Evolutionary conservation across 495 filamentous ascomycete genomes (phyloP), one percentile per base, ranked within the genome.

Genomic region (Daldinia loculata): DNA sequence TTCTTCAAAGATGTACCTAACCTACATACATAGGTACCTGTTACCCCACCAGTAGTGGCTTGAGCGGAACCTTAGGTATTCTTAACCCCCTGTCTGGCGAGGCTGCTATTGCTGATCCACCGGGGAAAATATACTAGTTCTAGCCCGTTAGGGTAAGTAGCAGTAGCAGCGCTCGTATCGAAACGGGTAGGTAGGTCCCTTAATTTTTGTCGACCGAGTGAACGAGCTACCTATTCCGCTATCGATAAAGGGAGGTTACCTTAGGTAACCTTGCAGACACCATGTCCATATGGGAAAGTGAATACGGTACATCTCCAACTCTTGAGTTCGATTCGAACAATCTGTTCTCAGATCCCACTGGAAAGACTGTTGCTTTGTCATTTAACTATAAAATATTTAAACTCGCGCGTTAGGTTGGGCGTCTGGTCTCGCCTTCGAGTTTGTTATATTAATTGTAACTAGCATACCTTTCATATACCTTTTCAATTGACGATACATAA

Each of bases 241-340:
- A 72, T 72, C 70, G 70, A 72, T 72, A 72, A 30, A 41, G 50
- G n/a, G 45, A 30, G 19, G 32, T 34, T 36, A 36, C 30, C 30
- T 29, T 0, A 30, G 6, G 29, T 41, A 50, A 41, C 43, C 43
- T 67, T 72, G 17, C 65, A 72, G 70, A 72, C 65, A 72, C 61
- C 61, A 66, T 69, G 66, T 68, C 70, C 70, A 72, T 65, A 68
- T 45, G 65, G 26, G 39, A 67, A 66, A 69, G 50, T 69, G 56
- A 68, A 64, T 66, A n/a, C n/a, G n/a, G n/a, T n/a, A 63, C 61
- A 73, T 73, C 70, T 73, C 70, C 65, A 72, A 72, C 60, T 72
- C 41, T 34, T 17, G 36, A 50, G 32, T 53, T 19, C 59, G 56
- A 70, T 62, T 22, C 60, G 62, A 71, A 66, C 68, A 69, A 73